Evolutionary conservation across 108 stramenopile genomes (phyloP), one percentile per base, ranked within the genome.

Genomic region (Fragilaria radians): DNA sequence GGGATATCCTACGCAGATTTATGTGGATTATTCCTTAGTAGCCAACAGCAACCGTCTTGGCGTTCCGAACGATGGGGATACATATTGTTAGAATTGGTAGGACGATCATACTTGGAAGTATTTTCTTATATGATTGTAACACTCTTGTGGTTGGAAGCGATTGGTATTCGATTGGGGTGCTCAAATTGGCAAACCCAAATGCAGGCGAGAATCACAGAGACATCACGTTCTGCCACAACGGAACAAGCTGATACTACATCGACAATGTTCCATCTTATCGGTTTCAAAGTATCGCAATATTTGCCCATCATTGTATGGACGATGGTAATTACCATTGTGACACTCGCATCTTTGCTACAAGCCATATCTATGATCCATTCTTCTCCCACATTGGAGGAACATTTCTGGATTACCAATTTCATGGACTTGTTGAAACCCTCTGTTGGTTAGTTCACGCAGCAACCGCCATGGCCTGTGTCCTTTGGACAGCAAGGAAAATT

Each of bases 71-170:
- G 2, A 1, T 21, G 32, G 2, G 55, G 55, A 34, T 71, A 74
- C 56, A 48, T 66, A 11, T 32, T 74, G 26, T 36, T 77, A 4
- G 68, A 77, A 48, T 70, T 77, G 22, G 49, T 77, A 4, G 76
- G 76, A 31, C 63, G 68, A 32, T 70, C 72, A 17, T 63, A 73
- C 19, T 28, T 77, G 7, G 76, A 77, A 54, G 68, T 56, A 42
- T 19, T 5, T 22, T 19, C 55, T 2, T 57, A 27, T 57, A 14
- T 32, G 4, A 32, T 57, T 1, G 55, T 57, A 3, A 57, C 55
- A 7, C 19, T 34, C 14, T 22, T 57, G 32, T 57, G 55, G 55
- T 24, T 57, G 3, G 24, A 52, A 2, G 27, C 52, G 18, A 27
- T 26, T 26, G 52, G 52, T 3, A 26, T 45, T 45, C 42, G 11